Base-by-base conservation (phyloP, 208 protist species). In the Trypanosoma grayi region DNA sequence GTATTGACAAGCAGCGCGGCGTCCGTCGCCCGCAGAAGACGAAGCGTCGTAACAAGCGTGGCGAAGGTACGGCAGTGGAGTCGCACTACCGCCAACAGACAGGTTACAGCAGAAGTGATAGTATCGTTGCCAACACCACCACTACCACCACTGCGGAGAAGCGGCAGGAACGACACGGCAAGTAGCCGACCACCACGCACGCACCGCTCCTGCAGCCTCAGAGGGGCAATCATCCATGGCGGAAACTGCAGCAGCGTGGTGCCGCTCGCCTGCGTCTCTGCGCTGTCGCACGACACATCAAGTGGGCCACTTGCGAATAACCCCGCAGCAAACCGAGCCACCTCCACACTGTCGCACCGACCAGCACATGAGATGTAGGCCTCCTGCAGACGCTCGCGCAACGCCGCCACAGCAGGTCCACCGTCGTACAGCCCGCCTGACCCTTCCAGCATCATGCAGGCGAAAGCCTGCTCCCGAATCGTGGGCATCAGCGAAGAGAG, bases 11-110 rank as follows among this genome's bases (percentile, higher is more conserved):
- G 45, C 30, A 73, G 24, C n/a, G 33, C 28, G 10, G 53, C 9
- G 34, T 67, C 36, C 27, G 60, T 31, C 8, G 30, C 13, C 14
- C 18, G 20, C 0, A 74, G 40, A 13, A 58, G 36, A 13, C 30
- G 60, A 16, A 74, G 41, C 18, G 25, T 48, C 0, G 47, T 36
- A 4, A 74, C 60, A 13, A 74, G 60, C 16, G 61, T 74, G 1
- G 55, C 45, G 39, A 74, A 74, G 4, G 58, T 69, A 16, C 68
- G 68, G 25, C 68, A 74, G 41, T 74, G 36, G 18, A 44, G 18
- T n/a, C 54, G 68, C 0, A 43, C 58, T 14, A 66, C 39, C 13
- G 56, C 36, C 16, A 74, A 27, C 3, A 44, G 16, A 44, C 36
- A 40, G n/a, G 33, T 1, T 18, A 73, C 20, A 33, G 44, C n/a